phyloP scores from a whole-genome alignment of 148 eudicot genomes.

The Vaccinium vitisidaea region DNA sequence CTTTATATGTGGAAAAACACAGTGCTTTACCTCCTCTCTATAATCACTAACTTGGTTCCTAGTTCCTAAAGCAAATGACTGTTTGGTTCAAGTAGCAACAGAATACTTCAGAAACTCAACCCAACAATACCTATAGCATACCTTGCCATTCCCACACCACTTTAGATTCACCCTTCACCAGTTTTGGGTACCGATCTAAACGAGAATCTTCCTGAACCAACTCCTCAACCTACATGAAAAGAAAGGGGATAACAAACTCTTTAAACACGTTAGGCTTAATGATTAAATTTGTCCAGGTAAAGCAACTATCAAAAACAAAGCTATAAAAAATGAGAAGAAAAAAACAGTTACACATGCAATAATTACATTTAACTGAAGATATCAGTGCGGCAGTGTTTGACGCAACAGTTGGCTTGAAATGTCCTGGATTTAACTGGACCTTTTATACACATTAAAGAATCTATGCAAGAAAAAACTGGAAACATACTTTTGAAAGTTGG shows the following conservation, averaged over 20 bases:
- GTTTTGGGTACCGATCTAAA: conserved; percentile 73
- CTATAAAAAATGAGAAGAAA: background rate
- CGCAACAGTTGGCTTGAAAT: background rate
- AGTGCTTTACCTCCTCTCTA: no score
- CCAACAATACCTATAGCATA: conserved; percentile 23
- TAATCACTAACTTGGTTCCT: no score
- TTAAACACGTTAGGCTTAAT: background rate
- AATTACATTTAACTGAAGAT: background rate
- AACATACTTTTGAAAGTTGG: background rate
- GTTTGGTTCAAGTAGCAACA: background rate
- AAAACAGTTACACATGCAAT: background rate
- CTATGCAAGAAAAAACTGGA: background rate
- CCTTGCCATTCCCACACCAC: conserved; percentile 99
- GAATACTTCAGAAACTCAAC: conserved; percentile 2
- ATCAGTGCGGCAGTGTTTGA: background rate
- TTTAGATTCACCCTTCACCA: conserved; percentile 92
- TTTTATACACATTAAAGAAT: background rate
- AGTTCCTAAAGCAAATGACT: no score
- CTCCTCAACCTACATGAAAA: conserved; percentile 62
- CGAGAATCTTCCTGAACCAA: conserved; percentile 90
- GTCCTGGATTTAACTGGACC: background rate
- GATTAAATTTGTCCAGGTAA: background rate
- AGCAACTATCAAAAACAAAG: background rate
- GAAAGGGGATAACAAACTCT: background rate
- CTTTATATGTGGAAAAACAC: background rate